Conservation (phyloP, 176 grass and related monocot genomes). For the Pharus latifolius region DNA sequence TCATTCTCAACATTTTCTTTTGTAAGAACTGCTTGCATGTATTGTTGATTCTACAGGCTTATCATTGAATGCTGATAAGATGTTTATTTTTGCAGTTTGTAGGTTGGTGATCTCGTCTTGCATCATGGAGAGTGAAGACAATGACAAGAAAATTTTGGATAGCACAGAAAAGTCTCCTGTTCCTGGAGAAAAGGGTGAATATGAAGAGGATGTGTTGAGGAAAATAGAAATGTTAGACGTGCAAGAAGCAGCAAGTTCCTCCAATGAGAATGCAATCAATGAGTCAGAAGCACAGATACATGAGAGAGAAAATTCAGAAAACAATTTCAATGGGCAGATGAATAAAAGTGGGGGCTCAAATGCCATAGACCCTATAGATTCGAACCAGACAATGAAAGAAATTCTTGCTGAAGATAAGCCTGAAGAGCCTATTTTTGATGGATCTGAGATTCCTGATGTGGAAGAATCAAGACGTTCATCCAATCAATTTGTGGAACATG, state of each 20-base stretch:
- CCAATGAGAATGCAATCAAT: not conserved
- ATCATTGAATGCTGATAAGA: not conserved
- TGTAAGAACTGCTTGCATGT: not conserved
- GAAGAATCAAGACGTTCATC: slow-evolving; percentile 44
- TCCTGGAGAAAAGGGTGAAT: slow-evolving; percentile 30
- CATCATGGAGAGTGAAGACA: slow-evolving; percentile 36
- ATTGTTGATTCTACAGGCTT: not conserved
- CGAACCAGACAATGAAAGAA: slow-evolving; percentile 32
- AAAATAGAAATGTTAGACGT: slow-evolving; percentile 36
- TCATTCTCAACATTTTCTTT: not conserved
- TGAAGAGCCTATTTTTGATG: slow-evolving; percentile 85
- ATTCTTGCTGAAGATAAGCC: slow-evolving; percentile 59
- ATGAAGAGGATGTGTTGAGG: slow-evolving; percentile 9
- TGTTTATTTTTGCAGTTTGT: too few relatives aligned
- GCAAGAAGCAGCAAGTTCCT: slow-evolving; percentile 21
- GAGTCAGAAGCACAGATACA: slow-evolving; percentile 18
- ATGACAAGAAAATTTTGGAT: not conserved
- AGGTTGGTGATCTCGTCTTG: not conserved
- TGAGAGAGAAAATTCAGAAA: slow-evolving; percentile 11
- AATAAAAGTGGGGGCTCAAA: slow-evolving; percentile 15
- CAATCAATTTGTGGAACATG: slow-evolving; percentile 34
- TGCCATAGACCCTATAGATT: slow-evolving; percentile 16
- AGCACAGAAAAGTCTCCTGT: slow-evolving; percentile 24
- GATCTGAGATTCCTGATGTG: slow-evolving; percentile 69
- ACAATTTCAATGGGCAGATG: slow-evolving; percentile 18